Base-by-base conservation (phyloP, 2,329 filamentous ascomycete species). In the Trichophyton benhamiae region DNA sequence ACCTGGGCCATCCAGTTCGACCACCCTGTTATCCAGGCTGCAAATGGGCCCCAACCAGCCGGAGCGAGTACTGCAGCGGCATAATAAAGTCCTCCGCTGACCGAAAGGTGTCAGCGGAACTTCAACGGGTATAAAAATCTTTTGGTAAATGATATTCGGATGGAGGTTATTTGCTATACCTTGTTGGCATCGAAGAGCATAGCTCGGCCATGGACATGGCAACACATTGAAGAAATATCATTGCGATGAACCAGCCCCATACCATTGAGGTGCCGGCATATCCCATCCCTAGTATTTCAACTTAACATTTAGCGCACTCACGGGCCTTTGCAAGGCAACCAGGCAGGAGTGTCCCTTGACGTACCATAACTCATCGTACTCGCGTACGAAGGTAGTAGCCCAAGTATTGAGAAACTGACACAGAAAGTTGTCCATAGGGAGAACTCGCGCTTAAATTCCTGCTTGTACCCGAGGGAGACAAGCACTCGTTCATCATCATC, bases 201-300 rank as follows among this genome's bases (percentile, higher is more conserved):
- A 89, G 75, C 72, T 89, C 87, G 1, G 87, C 87, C 82, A 85
- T 85, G 20, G 80, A 81, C 73, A 83, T 80, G 7, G 87, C 86
- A 61, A 89, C 82, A 71, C 82, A 84, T 69, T 88, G 82, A 44
- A 89, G 87, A 46, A 88, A 88, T 3, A 85, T 66, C 81, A 88
- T 87, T 57, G 85, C 85, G 53, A 89, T 77, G 30, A 89, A 74
- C 87, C 87, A 90, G 3, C 87, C 87, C 87, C 87, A 89, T 1
- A 84, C 85, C 84, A 88, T 87, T 62, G 77, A 80, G 0, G 79
- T 82, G 3, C 81, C 78, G 22, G 79, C 79, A 69, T 82, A 82
- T 42, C 80, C 80, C 78, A 78, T 76, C 61, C 76, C 75, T 73
- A 64, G 3, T 44, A 20, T 46, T 33, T 52, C 7, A 22, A 22